phyloP scores from a whole-genome alignment of 148 eudicot species.

The Amaranthus hypochondriacus region DNA sequence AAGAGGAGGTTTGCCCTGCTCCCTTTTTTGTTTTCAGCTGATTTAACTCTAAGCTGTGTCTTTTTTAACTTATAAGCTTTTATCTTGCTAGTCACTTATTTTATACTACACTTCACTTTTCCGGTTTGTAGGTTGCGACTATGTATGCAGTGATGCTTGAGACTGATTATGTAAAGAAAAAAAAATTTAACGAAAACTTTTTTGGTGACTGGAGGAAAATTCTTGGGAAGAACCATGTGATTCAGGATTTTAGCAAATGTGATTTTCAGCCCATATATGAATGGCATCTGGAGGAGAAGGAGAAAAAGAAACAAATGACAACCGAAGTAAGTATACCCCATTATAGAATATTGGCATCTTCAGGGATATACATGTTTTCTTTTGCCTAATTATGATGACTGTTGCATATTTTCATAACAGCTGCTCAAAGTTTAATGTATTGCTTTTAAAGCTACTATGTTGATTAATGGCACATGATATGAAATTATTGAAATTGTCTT shows the following conservation, averaged over 20 bases:
- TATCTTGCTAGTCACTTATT: background rate
- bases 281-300: constrained; percentile 93
- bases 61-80: background rate
- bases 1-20: constrained; percentile 71
- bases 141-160: constrained; percentile 97
- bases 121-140: constrained; percentile 77
- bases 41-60: background rate
- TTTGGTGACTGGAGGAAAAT: constrained; percentile 81
- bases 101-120: constrained; percentile 13
- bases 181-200: constrained; percentile 78
- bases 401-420: too few relatives aligned
- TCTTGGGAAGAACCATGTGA: constrained; percentile 84
- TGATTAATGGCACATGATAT: too few relatives aligned
- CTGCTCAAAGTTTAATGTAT: too few relatives aligned
- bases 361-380: too few relatives aligned
- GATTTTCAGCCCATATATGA: constrained; percentile 81
- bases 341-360: background rate
- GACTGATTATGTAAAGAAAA: constrained; percentile 73
- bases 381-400: too few relatives aligned
- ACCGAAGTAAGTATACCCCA: constrained; percentile 54
- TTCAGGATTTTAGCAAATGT: constrained; percentile 77
- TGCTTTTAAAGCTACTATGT: too few relatives aligned
- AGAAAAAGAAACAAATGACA: constrained; percentile 94
- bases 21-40: constrained; percentile 1
- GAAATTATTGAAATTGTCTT: too few relatives aligned